Conservation (phyloP, 2,329 filamentous ascomycete species). For the Herpotrichia juniperi region DNA sequence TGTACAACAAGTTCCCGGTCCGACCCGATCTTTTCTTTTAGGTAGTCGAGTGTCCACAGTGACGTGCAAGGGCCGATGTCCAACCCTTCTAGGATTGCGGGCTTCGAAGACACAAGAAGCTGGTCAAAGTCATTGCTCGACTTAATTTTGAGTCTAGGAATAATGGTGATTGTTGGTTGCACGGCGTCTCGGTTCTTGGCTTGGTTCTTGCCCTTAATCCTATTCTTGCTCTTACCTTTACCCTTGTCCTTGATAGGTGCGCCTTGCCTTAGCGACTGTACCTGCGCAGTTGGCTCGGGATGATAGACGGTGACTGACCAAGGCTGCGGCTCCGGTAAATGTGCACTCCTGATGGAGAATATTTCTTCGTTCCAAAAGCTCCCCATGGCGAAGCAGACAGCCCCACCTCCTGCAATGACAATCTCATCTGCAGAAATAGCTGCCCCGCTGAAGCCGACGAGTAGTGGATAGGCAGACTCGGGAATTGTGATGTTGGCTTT, state of each 20-base stretch:
- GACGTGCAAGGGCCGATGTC: slow-evolving; percentile 71
- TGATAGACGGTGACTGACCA: slow-evolving; percentile 20
- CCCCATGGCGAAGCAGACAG: slow-evolving; percentile 89
- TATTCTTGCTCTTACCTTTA: slow-evolving; percentile 16
- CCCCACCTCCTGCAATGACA: slow-evolving; percentile 77
- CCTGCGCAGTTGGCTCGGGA: slow-evolving; percentile 8
- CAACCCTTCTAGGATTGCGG: slow-evolving; percentile 68
- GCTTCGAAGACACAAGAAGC: slow-evolving; percentile 64
- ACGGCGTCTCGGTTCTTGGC: background rate
- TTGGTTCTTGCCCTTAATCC: background rate
- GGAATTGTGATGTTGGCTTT: slow-evolving; percentile 24
- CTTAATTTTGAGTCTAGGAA: slow-evolving; percentile 61
- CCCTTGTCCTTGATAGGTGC: slow-evolving; percentile 15
- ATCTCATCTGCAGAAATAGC: slow-evolving; percentile 57
- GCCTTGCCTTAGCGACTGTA: slow-evolving; percentile 13
- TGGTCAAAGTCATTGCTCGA: slow-evolving; percentile 64
- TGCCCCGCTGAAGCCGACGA: slow-evolving; percentile 70
- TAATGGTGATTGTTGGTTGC: slow-evolving; percentile 25
- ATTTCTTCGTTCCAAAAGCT: slow-evolving; percentile 72
- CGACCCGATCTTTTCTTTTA: slow-evolving; percentile 57
- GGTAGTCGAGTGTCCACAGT: slow-evolving; percentile 72
- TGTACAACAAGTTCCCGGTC: slow-evolving; percentile 72
- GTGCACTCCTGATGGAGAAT: slow-evolving; percentile 24
- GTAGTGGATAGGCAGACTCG: slow-evolving; percentile 59
- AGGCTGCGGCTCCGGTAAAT: slow-evolving; percentile 17